A percentile compares a stretch with the other conserved stretches of the same genome.
Evolutionary conservation across 1,284 basidiomycete genomes (phyloP).

Genomic region (Neolentinus lepideus): DNA sequence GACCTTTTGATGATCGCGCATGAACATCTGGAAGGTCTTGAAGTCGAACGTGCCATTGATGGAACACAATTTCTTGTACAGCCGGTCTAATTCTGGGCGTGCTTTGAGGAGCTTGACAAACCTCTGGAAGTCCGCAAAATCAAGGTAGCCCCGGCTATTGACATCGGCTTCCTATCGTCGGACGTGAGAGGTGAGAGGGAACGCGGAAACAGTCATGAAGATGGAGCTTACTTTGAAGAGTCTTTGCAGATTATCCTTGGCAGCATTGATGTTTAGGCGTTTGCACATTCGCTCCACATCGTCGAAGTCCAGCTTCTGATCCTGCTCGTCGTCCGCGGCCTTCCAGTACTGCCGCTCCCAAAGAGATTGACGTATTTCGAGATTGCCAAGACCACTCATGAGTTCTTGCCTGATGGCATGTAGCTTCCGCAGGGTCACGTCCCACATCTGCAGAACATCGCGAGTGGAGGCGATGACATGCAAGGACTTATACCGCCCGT

Average conservation of each 20-base stretch:
- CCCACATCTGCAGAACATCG: constrained; percentile 67
- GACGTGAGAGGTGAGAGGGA: background rate
- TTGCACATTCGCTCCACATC: constrained; percentile 75
- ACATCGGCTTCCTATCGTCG: constrained; percentile 58
- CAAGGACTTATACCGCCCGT: constrained; percentile 84
- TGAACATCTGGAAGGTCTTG: constrained; percentile 55
- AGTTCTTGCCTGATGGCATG: constrained; percentile 58
- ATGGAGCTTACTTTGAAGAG: constrained; percentile 54
- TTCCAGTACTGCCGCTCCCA: constrained; percentile 87
- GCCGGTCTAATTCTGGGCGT: constrained; percentile 70
- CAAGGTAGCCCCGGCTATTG: constrained; percentile 60
- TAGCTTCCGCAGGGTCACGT: constrained; percentile 51
- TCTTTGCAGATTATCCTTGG: constrained; percentile 50
- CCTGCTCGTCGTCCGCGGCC: constrained; percentile 52
- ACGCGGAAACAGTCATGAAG: constrained; percentile 1
- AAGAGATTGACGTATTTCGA: constrained; percentile 59
- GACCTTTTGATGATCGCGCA: constrained; percentile 64
- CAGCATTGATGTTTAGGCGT: constrained; percentile 68
- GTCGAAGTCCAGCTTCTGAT: constrained; percentile 63
- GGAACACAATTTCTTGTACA: constrained; percentile 51
- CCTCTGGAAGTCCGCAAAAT: constrained; percentile 78
- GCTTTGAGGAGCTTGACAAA: constrained; percentile 85
- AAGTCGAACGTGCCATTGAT: constrained; percentile 43
- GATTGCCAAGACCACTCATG: constrained; percentile 60
- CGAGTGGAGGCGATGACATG: constrained; percentile 79